Evolutionary conservation across 495 filamentous ascomycete species (phyloP).

Genomic region (Aspergillus conjunctus): DNA sequence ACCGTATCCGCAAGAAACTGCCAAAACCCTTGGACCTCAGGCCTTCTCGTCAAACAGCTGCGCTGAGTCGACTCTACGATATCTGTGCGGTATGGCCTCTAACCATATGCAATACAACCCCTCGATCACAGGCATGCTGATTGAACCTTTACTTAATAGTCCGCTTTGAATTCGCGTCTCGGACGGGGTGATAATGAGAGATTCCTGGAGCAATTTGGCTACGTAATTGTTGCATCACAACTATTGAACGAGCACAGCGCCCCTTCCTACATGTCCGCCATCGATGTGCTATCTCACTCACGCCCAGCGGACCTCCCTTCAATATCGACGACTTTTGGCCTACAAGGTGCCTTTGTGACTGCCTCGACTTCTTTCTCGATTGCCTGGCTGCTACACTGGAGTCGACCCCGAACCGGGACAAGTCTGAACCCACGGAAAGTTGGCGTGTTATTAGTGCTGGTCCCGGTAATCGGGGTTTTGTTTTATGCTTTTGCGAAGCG

Average conservation of each 20-base stretch:
- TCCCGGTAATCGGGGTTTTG: constrained; percentile 56
- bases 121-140: constrained; percentile 17
- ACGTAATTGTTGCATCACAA: constrained; percentile 93
- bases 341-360: constrained; percentile 55
- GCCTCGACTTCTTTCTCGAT: constrained; percentile 64
- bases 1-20: constrained; percentile 66
- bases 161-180: constrained; percentile 68
- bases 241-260: constrained; percentile 71
- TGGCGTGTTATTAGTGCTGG: constrained; percentile 57
- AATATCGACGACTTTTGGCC: constrained; percentile 46
- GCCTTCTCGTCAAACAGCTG: constrained; percentile 47
- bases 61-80: constrained; percentile 55
- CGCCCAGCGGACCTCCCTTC: constrained; percentile 41
- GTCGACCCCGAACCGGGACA: constrained; percentile 38
- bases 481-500: constrained; percentile 74
- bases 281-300: constrained; percentile 41
- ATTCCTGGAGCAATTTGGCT: constrained; percentile 94
- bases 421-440: constrained; percentile 50
- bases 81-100: constrained; percentile 58
- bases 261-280: constrained; percentile 48
- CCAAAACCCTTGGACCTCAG: constrained; percentile 63
- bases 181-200: constrained; percentile 78
- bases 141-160: constrained; percentile 30
- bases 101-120: not conserved
- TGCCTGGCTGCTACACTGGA: constrained; percentile 75